phyloP scores from a whole-genome alignment of 2,329 filamentous ascomycete genomes.

The Arthrobotrys musiformis region DNA sequence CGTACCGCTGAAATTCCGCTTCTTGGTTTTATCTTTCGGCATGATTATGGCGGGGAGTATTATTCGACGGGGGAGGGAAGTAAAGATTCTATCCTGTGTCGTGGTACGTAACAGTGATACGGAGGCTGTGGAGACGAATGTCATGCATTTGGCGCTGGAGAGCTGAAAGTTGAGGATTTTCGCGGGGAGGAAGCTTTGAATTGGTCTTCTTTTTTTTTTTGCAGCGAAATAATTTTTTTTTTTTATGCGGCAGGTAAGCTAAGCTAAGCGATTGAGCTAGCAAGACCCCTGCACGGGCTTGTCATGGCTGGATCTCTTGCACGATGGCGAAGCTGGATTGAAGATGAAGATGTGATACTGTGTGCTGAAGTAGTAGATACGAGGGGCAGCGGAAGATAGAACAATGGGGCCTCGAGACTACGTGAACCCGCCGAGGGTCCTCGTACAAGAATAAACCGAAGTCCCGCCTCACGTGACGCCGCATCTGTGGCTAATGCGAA shows the following conservation, averaged over 20 bases:
- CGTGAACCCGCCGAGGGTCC: neutral
- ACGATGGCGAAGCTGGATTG: too few relatives aligned
- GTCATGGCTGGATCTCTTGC: neutral
- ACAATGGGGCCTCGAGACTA: neutral
- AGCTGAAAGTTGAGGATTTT: neutral
- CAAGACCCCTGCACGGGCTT: constrained; percentile 1
- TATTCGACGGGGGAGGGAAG: constrained; percentile 3
- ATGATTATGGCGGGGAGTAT: constrained; percentile 8
- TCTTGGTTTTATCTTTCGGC: constrained; percentile 49
- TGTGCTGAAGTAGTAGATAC: too few relatives aligned
- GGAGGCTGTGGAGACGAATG: constrained; percentile 49
- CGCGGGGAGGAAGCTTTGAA: constrained; percentile 6
- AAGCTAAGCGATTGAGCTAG: too few relatives aligned
- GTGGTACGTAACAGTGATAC: constrained; percentile 45
- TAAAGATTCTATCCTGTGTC: constrained; percentile 49
- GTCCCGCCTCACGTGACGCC: neutral
- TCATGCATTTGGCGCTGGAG: constrained; percentile 55
- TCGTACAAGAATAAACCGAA: neutral
- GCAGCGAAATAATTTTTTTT: constrained; percentile 40
- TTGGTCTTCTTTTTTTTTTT: too few relatives aligned
- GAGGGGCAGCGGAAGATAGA: too few relatives aligned
- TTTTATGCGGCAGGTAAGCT: constrained; percentile 40
- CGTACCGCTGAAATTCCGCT: constrained; percentile 34
- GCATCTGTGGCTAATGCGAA: constrained; percentile 3
- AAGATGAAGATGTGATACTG: neutral